These are phyloP conservation scores for Carex cristatella DNA, from an alignment of 176 grass and related monocot species.

Conservation along the genomic window DNA sequence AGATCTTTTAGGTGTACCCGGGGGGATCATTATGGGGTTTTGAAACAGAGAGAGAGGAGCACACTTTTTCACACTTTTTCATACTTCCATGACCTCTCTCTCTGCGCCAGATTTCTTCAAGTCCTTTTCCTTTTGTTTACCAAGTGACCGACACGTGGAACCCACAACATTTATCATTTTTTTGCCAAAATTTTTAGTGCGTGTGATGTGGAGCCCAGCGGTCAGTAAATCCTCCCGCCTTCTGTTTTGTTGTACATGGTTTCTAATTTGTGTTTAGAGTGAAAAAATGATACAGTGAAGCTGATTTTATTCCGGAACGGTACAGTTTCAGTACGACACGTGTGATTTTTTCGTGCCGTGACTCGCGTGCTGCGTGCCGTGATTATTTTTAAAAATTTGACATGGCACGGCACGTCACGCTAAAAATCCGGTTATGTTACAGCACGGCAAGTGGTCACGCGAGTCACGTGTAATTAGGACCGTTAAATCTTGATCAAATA, in stretches of 20 bases:
- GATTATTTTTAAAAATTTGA: no score
- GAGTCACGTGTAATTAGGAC: no score
- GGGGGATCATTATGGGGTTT: constrained; percentile 11
- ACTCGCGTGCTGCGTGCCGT: no score
- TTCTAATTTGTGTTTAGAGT: neutral
- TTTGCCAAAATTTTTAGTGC: no score
- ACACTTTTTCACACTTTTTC: neutral
- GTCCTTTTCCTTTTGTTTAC: neutral
- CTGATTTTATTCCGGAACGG: no score
- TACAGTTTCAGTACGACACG: no score
- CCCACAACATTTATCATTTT: neutral
- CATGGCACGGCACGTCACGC: no score
- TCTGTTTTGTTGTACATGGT: neutral
- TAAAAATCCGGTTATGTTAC: no score
- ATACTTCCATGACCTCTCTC: neutral
- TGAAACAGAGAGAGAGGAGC: neutral
- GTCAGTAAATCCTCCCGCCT: neutral
- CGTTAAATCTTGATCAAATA: no score
- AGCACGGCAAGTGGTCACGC: no score
- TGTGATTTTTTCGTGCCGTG: no score
- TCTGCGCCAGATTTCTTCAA: neutral
- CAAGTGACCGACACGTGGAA: neutral
- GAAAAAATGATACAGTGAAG: no score
- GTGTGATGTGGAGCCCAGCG: neutral
- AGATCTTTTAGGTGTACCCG: constrained; percentile 21